phyloP scores from a whole-genome alignment of 2,329 filamentous ascomycete species.

The Exophiala spinifera region DNA sequence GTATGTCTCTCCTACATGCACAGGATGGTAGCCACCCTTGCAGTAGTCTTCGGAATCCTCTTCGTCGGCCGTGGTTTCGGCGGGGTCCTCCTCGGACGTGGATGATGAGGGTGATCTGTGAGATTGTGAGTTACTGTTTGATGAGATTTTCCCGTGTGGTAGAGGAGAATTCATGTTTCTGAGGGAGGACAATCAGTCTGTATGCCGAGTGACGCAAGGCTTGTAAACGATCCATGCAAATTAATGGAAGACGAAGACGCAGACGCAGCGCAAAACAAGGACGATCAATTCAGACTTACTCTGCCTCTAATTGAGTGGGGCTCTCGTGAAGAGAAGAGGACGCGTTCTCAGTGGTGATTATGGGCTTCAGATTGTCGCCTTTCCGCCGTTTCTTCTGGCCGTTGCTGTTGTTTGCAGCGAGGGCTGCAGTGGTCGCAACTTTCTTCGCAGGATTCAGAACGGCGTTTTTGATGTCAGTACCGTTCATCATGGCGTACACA shows the following conservation, averaged over 20 bases:
- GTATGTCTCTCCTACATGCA: conserved; percentile 91
- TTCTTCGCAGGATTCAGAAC: conserved; percentile 65
- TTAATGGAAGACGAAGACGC: conserved; percentile 7
- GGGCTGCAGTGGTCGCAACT: conserved; percentile 51
- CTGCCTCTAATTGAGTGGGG: conserved; percentile 40
- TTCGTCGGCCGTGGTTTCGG: conserved; percentile 93
- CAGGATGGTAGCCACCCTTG: conserved; percentile 97
- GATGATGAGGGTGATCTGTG: conserved; percentile 73
- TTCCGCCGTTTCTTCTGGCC: conserved; percentile 64
- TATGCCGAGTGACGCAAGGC: conserved; percentile 10
- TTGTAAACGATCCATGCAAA: neutral
- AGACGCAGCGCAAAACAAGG: conserved; percentile 6
- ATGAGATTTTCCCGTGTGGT: conserved; percentile 42
- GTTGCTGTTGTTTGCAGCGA: conserved; percentile 49
- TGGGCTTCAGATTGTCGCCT: conserved; percentile 62
- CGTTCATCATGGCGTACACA: conserved; percentile 54
- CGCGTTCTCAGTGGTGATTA: conserved; percentile 59
- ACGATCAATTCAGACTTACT: conserved; percentile 24
- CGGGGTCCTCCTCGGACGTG: conserved; percentile 70
- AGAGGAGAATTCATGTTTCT: conserved; percentile 38
- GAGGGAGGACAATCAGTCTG: conserved; percentile 25
- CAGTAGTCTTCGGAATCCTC: conserved; percentile 99
- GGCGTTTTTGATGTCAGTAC: conserved; percentile 61
- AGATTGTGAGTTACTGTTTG: conserved; percentile 54
- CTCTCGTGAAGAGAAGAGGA: conserved; percentile 27